These are phyloP conservation scores for Cyclotella sp. DNA, from an alignment of 108 stramenopile species.

Conservation along the genomic window DNA sequence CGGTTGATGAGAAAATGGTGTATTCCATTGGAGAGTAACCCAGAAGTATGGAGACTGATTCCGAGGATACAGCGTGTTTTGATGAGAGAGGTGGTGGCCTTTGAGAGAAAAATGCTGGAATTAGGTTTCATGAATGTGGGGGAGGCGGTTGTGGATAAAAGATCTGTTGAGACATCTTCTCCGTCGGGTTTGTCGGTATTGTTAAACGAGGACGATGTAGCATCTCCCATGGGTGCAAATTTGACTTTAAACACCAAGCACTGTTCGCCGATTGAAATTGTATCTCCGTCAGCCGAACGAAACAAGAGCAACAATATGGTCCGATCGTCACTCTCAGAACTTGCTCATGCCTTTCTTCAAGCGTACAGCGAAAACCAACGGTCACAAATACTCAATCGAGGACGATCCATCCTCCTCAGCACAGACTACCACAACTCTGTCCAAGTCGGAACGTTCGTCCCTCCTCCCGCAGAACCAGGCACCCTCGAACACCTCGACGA, in stretches of 20 bases:
- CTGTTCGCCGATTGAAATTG: neutral
- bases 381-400: slow-evolving; percentile 60
- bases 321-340: slow-evolving; percentile 45
- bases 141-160: too few species aligned
- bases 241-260: slow-evolving; percentile 7
- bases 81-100: slow-evolving; percentile 44
- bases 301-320: slow-evolving; percentile 14
- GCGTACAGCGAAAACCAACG: slow-evolving; percentile 74
- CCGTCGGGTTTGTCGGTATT: slow-evolving; percentile 35
- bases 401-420: slow-evolving; percentile 67
- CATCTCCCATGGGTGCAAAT: slow-evolving; percentile 23
- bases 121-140: slow-evolving; percentile 33
- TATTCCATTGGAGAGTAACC: slow-evolving; percentile 48
- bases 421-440: slow-evolving; percentile 87
- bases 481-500: slow-evolving; percentile 50
- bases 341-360: slow-evolving; percentile 52
- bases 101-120: slow-evolving; percentile 56
- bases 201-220: slow-evolving; percentile 20
- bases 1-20: slow-evolving; percentile 58
- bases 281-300: slow-evolving; percentile 17
- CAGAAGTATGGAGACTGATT: slow-evolving; percentile 49
- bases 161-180: slow-evolving; percentile 9
- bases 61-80: slow-evolving; percentile 39
- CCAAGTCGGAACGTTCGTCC: slow-evolving; percentile 59
- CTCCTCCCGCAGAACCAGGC: slow-evolving; percentile 33